Evolutionary conservation across 768 basidiomycete species (phyloP).

Genomic region (Fibroporia radiculosa): DNA sequence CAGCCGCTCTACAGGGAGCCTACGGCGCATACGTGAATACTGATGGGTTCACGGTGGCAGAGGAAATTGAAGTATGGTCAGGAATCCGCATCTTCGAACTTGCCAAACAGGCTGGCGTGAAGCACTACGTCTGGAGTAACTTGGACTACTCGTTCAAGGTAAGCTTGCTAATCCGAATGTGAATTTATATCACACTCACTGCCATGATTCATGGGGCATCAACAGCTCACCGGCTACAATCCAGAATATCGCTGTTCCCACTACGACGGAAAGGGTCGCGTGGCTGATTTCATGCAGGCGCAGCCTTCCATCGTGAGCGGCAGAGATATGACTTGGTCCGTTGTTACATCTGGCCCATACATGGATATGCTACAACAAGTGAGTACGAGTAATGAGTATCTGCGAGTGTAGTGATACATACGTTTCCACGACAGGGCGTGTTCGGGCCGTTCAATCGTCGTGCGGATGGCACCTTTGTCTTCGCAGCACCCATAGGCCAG

Average conservation of each 20-base stretch:
- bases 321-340: conserved; percentile 7
- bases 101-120: conserved; percentile 27
- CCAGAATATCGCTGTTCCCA: conserved; percentile 30
- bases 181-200: conserved; percentile 17
- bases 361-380: conserved; percentile 7
- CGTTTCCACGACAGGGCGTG: conserved; percentile 2
- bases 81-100: conserved; percentile 36
- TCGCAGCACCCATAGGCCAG: conserved; percentile 20
- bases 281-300: conserved; percentile 29
- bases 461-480: conserved; percentile 23
- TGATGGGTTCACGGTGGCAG: conserved; percentile 31
- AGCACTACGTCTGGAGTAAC: conserved; percentile 36
- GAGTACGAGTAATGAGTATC: not conserved
- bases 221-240: conserved; percentile 16
- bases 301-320: conserved; percentile 21
- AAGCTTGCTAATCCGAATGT: conserved; percentile 11
- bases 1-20: conserved; percentile 26
- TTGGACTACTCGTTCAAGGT: conserved; percentile 36
- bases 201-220: not conserved
- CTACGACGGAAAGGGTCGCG: conserved; percentile 34
- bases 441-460: conserved; percentile 19
- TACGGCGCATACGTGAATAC: conserved; percentile 34
- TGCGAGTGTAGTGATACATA: not conserved
- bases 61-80: conserved; percentile 31
- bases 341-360: conserved; percentile 5